Conservation (phyloP, 148 eudicot species). For the Silene uniflora region DNA sequence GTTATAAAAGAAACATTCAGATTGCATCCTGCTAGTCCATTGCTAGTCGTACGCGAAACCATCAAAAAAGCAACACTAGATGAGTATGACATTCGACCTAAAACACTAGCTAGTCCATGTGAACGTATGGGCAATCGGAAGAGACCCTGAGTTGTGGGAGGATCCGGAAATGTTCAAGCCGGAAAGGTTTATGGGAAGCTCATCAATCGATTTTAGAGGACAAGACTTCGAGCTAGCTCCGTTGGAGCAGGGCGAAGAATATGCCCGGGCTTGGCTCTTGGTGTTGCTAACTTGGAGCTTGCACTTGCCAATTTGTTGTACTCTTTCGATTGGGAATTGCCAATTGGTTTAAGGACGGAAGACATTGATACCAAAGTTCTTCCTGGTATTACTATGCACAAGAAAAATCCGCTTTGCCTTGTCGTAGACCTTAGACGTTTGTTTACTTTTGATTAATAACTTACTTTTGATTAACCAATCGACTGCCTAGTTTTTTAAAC, state of each 20-base stretch:
- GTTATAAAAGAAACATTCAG: background rate
- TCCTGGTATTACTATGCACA: background rate
- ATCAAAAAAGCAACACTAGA: background rate
- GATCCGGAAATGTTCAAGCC: background rate
- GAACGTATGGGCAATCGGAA: background rate
- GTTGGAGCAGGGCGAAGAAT: background rate
- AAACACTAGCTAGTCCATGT: background rate
- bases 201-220: background rate
- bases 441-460: no score
- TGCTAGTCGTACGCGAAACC: background rate
- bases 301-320: no score
- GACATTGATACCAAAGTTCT: no score
- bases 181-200: no score
- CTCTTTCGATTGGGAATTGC: no score
- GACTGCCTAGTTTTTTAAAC: no score
- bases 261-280: background rate
- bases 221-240: background rate
- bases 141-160: no score
- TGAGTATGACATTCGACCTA: background rate
- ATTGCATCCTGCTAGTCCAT: background rate
- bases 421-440: no score
- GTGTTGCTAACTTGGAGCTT: conserved; percentile 2
- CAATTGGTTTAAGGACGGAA: no score
- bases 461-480: no score
- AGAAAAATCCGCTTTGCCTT: background rate